These are phyloP conservation scores for Viridothelium virens DNA, from an alignment of 495 filamentous ascomycete species.

Conservation along the genomic window DNA sequence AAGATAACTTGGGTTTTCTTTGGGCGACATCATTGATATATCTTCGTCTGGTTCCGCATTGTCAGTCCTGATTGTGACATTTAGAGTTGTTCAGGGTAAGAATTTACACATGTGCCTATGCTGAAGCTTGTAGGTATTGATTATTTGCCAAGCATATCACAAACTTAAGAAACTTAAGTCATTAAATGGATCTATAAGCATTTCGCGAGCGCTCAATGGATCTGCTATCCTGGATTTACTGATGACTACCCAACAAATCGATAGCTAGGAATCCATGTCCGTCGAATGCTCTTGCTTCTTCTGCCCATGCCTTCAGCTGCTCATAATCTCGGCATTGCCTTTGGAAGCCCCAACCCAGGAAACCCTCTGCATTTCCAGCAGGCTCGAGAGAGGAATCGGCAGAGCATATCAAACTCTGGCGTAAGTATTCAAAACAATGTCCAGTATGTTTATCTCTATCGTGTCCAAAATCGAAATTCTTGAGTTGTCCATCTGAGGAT, in stretches of 20 bases:
- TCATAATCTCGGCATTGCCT: slow-evolving; percentile 23
- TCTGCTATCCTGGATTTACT: background rate
- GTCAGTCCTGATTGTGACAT: too few relatives aligned
- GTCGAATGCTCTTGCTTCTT: slow-evolving; percentile 3
- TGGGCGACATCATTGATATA: too few relatives aligned
- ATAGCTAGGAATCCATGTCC: background rate
- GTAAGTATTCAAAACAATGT: slow-evolving; percentile 28
- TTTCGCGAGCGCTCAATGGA: background rate
- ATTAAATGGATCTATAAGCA: background rate
- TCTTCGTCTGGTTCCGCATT: too few relatives aligned
- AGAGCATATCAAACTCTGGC: slow-evolving; percentile 22
- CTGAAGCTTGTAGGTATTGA: too few relatives aligned
- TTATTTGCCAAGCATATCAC: too few relatives aligned
- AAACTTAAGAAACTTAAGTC: background rate
- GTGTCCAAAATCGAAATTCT: slow-evolving; percentile 25
- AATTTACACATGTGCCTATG: too few relatives aligned
- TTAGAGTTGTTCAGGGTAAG: too few relatives aligned
- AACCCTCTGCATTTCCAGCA: slow-evolving; percentile 18
- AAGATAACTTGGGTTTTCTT: too few relatives aligned
- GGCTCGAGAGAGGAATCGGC: slow-evolving; percentile 24
- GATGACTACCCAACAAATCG: background rate
- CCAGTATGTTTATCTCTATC: slow-evolving; percentile 18
- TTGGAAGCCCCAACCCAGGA: slow-evolving; percentile 16
- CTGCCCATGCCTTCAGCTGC: slow-evolving; percentile 18
- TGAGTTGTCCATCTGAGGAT: slow-evolving; percentile 13